phyloP scores from a whole-genome alignment of 2,329 filamentous ascomycete species.

The Geosmithia putterillii region DNA sequence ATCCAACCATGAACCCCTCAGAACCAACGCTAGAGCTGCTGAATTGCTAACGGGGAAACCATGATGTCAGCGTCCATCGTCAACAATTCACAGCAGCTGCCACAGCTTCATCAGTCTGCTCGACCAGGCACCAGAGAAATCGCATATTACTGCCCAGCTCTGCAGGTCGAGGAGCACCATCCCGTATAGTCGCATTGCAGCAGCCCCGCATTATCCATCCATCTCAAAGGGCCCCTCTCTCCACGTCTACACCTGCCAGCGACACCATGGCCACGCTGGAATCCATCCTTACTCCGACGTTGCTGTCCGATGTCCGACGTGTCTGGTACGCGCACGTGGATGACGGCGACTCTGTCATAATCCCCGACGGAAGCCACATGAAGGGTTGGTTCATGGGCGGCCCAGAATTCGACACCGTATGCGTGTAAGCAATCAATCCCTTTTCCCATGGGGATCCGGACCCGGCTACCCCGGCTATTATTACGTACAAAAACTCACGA shows the following conservation, averaged over 20 bases:
- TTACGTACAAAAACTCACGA: neutral
- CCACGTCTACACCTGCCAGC: neutral
- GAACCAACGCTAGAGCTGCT: too few species aligned
- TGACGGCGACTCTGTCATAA: conserved; percentile 10
- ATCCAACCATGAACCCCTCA: too few species aligned
- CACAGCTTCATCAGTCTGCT: too few species aligned
- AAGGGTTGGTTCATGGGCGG: conserved; percentile 21
- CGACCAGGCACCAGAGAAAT: neutral
- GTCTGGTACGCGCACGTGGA: conserved; percentile 26
- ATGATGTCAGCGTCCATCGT: too few species aligned
- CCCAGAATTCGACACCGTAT: conserved; percentile 19
- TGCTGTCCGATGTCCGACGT: conserved; percentile 16
- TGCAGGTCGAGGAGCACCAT: neutral
- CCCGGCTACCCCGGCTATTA: too few species aligned
- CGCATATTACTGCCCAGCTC: neutral
- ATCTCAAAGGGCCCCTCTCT: neutral
- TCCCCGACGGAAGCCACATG: conserved; percentile 12
- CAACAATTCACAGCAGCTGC: too few species aligned
- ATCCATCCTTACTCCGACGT: conserved; percentile 12
- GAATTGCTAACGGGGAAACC: too few species aligned
- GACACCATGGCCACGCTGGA: conserved; percentile 5
- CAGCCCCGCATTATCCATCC: neutral
- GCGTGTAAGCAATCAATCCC: conserved; percentile 21
- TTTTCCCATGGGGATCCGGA: too few species aligned
- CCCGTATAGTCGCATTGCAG: too few species aligned